Evolutionary conservation across 2,329 filamentous ascomycete species (phyloP).

Genomic region (Fusarium sp.): DNA sequence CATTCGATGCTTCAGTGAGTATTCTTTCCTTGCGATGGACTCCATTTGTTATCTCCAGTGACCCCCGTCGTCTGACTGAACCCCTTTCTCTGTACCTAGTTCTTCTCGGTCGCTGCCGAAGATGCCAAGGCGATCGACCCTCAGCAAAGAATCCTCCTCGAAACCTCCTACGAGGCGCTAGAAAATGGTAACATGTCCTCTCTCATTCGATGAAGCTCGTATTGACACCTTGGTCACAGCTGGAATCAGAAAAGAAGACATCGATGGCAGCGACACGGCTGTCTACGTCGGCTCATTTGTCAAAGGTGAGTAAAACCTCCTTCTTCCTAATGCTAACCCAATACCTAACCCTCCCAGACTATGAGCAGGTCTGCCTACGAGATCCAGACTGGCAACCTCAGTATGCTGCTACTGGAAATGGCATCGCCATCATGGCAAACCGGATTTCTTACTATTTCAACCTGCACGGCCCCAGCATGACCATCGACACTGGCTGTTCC

Average conservation of each 20-base stretch:
- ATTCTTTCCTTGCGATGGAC: not conserved
- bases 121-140: slow-evolving; percentile 65
- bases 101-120: slow-evolving; percentile 61
- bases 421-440: slow-evolving; percentile 65
- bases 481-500: slow-evolving; percentile 69
- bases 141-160: slow-evolving; percentile 63
- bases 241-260: slow-evolving; percentile 55
- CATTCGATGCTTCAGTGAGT: slow-evolving; percentile 62
- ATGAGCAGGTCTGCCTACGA: slow-evolving; percentile 60
- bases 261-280: slow-evolving; percentile 57
- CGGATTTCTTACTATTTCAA: slow-evolving; percentile 67
- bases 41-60: not conserved
- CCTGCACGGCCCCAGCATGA: slow-evolving; percentile 65
- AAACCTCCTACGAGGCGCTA: slow-evolving; percentile 61
- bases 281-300: slow-evolving; percentile 64
- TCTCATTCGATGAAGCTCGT: not conserved
- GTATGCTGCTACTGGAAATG: slow-evolving; percentile 64
- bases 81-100: slow-evolving; percentile 47
- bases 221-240: slow-evolving; percentile 43
- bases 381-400: slow-evolving; percentile 62
- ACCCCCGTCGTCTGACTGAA: not conserved
- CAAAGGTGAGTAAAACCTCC: slow-evolving; percentile 49
- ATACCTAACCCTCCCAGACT: slow-evolving; percentile 50
- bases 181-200: slow-evolving; percentile 54
- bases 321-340: not conserved